A percentile compares a stretch with the other conserved stretches of the same genome.
These are phyloP conservation scores for Ophiocordyceps robertsii DNA, from an alignment of 2,329 filamentous ascomycete genomes.

Conservation along the genomic window DNA sequence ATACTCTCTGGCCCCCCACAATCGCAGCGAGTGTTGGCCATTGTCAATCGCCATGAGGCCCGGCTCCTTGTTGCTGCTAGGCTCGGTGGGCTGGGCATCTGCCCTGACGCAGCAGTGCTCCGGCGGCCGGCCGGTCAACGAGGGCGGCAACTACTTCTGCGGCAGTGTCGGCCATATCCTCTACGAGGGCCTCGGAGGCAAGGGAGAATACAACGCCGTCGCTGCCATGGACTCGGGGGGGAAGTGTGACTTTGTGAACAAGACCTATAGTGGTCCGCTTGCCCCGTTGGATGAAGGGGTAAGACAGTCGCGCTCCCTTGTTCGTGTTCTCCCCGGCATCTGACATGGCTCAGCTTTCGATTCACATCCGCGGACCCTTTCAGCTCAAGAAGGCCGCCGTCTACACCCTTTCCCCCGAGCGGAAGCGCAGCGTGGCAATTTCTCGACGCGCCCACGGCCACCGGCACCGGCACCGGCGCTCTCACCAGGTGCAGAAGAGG, in stretches of 20 bases:
- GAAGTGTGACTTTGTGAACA: conserved; percentile 37
- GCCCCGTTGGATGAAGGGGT: conserved; percentile 61
- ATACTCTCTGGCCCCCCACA: no score
- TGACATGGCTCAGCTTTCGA: conserved; percentile 40
- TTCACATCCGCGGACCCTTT: conserved; percentile 61
- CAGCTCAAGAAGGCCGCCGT: conserved; percentile 54
- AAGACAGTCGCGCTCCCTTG: neutral
- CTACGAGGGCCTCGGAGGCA: conserved; percentile 47
- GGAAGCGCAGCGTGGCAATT: conserved; percentile 12
- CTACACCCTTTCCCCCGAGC: conserved; percentile 39
- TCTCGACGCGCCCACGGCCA: no score
- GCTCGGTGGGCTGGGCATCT: conserved; percentile 14
- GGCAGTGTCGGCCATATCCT: conserved; percentile 50
- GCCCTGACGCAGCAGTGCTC: conserved; percentile 22
- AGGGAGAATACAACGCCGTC: conserved; percentile 52
- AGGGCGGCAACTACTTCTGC: conserved; percentile 53
- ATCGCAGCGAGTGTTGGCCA: no score
- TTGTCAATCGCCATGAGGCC: conserved; percentile 15
- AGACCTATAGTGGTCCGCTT: conserved; percentile 44
- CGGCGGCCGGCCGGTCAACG: conserved; percentile 18
- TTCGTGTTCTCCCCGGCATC: neutral
- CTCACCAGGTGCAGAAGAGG: conserved; percentile 40
- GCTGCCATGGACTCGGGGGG: conserved; percentile 42
- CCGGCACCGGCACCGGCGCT: no score
- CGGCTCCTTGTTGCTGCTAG: conserved; percentile 8